Percentiles rank a stretch among this genome's conserved stretches.
Conservation (phyloP, 169 alveolate species). For the Plasmodium berghei region DNA sequence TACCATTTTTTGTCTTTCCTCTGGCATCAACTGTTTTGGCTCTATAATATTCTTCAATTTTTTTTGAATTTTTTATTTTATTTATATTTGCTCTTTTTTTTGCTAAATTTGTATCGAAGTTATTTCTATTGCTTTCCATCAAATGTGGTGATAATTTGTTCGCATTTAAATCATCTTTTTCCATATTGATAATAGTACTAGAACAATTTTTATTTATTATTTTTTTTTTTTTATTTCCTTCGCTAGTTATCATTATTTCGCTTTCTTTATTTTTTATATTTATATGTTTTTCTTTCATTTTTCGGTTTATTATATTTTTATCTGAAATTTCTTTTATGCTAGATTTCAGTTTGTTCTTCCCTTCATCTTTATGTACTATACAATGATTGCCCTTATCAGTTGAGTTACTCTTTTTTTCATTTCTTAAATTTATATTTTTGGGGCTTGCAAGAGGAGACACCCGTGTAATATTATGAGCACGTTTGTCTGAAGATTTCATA, state of each 20-base stretch:
- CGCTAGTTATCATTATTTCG: neutral
- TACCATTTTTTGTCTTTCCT: neutral
- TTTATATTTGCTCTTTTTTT: constrained; percentile 23
- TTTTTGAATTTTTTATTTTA: constrained; percentile 21
- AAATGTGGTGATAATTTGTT: constrained; percentile 15
- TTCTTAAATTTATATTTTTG: constrained; percentile 5
- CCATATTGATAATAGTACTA: neutral
- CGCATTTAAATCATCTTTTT: neutral
- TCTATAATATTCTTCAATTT: constrained; percentile 3
- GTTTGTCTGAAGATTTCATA: constrained; percentile 24
- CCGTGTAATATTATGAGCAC: neutral
- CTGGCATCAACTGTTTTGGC: neutral
- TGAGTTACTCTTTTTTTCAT: neutral
- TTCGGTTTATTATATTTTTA: neutral
- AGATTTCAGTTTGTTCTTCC: constrained; percentile 3
- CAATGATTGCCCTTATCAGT: neutral
- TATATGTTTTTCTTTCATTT: constrained; percentile 5
- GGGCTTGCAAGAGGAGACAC: constrained; percentile 1
- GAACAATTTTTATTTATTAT: neutral
- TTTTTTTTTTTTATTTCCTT: constrained; percentile 16
- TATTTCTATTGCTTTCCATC: constrained; percentile 15
- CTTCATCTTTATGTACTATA: neutral
- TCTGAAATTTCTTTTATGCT: constrained; percentile 4
- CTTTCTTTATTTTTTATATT: neutral
- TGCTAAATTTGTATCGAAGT: constrained; percentile 5